Conservation (phyloP, 2,329 filamentous ascomycete genomes). For the Neonectria hederae region DNA sequence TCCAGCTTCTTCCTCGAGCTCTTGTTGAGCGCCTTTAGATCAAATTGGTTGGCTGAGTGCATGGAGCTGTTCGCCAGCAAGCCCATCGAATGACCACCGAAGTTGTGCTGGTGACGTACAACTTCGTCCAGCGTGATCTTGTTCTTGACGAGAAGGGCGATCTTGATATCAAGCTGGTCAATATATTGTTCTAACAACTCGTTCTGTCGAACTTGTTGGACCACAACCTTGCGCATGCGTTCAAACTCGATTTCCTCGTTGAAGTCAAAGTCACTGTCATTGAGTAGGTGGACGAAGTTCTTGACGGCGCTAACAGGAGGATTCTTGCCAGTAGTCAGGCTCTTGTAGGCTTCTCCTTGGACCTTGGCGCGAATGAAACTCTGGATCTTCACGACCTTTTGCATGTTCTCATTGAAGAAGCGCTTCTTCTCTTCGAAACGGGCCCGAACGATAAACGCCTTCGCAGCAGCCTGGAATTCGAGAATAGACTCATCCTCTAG, state of each 20-base stretch:
- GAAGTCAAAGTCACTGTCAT: constrained; percentile 98
- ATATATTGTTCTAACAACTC: constrained; percentile 98
- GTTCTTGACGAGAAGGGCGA: constrained; percentile 97
- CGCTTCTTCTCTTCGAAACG: constrained; percentile 85
- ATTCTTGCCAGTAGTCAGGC: constrained; percentile 93
- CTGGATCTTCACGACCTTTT: constrained; percentile 98
- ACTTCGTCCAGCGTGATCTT: constrained; percentile 99
- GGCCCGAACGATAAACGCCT: constrained; percentile 77
- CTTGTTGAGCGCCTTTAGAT: constrained; percentile 97
- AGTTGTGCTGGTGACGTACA: constrained; percentile 95
- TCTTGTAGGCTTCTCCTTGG: constrained; percentile 98
- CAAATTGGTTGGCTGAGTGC: constrained; percentile 89
- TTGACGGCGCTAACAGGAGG: constrained; percentile 96
- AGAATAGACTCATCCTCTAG: constrained; percentile 81
- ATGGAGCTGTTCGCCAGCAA: constrained; percentile 90
- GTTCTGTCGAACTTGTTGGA: constrained; percentile 96
- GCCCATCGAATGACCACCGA: constrained; percentile 86
- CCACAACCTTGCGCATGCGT: constrained; percentile 90
- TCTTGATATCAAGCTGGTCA: constrained; percentile 98
- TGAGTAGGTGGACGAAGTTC: constrained; percentile 96
- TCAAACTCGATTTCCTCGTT: constrained; percentile 99
- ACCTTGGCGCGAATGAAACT: constrained; percentile 95
- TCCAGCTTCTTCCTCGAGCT: constrained; percentile 94
- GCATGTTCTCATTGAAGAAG: constrained; percentile 96
- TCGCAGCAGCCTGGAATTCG: constrained; percentile 78